phyloP scores from a whole-genome alignment of 306 rosid species.

The Cyamopsis tetragonoloba region DNA sequence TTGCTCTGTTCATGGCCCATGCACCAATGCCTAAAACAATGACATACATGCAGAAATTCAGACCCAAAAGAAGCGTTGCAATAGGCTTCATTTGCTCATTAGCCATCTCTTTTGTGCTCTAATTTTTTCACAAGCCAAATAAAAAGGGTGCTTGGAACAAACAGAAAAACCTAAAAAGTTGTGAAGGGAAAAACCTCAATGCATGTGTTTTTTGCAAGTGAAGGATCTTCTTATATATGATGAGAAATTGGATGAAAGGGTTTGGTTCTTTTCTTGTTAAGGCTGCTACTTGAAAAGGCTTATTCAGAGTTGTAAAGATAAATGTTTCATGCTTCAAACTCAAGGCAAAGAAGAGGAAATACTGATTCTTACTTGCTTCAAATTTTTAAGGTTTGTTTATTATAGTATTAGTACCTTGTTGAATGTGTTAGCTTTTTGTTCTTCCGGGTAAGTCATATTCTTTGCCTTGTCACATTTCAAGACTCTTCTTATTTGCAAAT shows the following conservation, averaged over 20 bases:
- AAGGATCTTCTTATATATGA: slow-evolving; percentile 18
- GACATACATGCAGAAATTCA: slow-evolving; percentile 91
- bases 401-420: slow-evolving; percentile 36
- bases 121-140: background rate
- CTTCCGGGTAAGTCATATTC: slow-evolving; percentile 49
- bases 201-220: slow-evolving; percentile 26
- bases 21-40: slow-evolving; percentile 79
- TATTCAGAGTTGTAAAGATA: slow-evolving; percentile 65
- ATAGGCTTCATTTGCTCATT: slow-evolving; percentile 50
- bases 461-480: slow-evolving; percentile 41
- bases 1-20: slow-evolving; percentile 93
- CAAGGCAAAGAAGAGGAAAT: slow-evolving; percentile 72
- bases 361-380: slow-evolving; percentile 60
- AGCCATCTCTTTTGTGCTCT: slow-evolving; percentile 52
- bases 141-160: background rate
- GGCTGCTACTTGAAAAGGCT: slow-evolving; percentile 42
- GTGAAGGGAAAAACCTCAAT: slow-evolving; percentile 13
- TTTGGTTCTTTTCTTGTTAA: slow-evolving; percentile 86
- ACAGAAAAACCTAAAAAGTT: slow-evolving; percentile 23
- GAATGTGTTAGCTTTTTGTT: slow-evolving; percentile 22
- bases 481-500: slow-evolving; percentile 26
- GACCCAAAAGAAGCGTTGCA: slow-evolving; percentile 67
- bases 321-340: slow-evolving; percentile 55
- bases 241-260: slow-evolving; percentile 19
- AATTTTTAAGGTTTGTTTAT: slow-evolving; percentile 34